A percentile compares a stretch with the other conserved stretches of the same genome.
Conservation (phyloP, 176 grass and related monocot species). For the Hyparrhenia diplandra region DNA sequence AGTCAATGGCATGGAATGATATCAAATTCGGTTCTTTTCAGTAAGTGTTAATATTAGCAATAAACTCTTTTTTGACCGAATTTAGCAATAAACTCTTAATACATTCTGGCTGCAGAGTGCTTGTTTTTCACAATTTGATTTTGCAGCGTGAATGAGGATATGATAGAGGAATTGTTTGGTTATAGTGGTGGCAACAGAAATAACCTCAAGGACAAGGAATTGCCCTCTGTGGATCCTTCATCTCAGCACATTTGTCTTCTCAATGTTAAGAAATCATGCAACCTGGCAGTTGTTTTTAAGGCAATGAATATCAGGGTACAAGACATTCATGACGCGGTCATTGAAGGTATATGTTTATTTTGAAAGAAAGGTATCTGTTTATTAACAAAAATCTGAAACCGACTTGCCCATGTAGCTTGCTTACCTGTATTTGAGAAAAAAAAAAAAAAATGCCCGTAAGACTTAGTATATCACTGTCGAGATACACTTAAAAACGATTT, state of each 20-base stretch:
- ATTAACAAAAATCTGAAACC: background rate
- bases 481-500: background rate
- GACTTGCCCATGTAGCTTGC: no score
- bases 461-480: background rate
- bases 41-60: slow-evolving; percentile 47
- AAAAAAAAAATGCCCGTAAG: no score
- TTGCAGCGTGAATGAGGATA: slow-evolving; percentile 80
- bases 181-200: slow-evolving; percentile 45
- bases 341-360: no score
- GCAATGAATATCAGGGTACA: slow-evolving; percentile 71
- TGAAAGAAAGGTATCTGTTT: no score
- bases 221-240: background rate
- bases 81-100: no score
- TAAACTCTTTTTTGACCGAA: no score
- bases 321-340: slow-evolving; percentile 57
- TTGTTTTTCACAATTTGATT: slow-evolving; percentile 17
- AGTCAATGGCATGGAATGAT: slow-evolving; percentile 90
- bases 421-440: no score
- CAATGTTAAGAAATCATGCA: slow-evolving; percentile 91
- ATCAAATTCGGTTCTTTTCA: slow-evolving; percentile 94
- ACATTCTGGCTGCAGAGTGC: background rate
- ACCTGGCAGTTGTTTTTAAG: slow-evolving; percentile 85
- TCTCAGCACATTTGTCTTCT: slow-evolving; percentile 64
- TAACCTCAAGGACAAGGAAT: slow-evolving; percentile 35
- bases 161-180: slow-evolving; percentile 88